Evolutionary conservation across 345 rosid species (phyloP).

Genomic region (Hibiscus syriacus): DNA sequence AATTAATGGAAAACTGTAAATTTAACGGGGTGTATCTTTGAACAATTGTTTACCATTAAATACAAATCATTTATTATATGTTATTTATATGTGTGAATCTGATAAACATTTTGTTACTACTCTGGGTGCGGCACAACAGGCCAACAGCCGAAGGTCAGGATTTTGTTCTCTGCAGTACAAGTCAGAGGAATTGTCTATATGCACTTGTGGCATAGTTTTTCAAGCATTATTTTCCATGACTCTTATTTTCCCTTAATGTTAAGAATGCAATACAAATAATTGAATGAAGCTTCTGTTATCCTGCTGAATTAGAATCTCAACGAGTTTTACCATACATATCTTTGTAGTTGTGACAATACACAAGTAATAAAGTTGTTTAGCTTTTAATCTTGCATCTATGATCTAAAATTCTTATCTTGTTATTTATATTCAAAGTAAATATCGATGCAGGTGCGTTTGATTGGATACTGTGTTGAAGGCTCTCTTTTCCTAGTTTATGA

Average conservation of each 20-base stretch:
- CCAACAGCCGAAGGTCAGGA: not conserved
- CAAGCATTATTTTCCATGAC: not conserved
- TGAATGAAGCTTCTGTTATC: not conserved
- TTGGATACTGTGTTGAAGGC: constrained; percentile 92
- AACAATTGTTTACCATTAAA: not conserved
- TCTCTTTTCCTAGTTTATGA: constrained; percentile 89
- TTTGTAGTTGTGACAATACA: not conserved
- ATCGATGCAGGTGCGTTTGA: constrained; percentile 61
- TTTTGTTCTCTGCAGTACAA: not conserved
- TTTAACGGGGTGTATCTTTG: not conserved
- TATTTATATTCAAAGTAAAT: not conserved
- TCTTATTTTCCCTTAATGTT: not conserved
- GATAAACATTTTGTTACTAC: not conserved
- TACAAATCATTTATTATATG: not conserved
- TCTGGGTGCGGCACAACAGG: not conserved
- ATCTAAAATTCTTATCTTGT: not conserved
- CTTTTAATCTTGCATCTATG: not conserved
- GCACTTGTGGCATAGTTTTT: not conserved
- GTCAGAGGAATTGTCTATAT: not conserved
- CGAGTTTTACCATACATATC: not conserved
- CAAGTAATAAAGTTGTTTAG: not conserved
- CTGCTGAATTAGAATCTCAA: not conserved
- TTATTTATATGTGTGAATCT: not conserved
- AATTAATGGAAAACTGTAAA: not conserved
- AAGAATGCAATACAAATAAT: not conserved